Base-by-base conservation (phyloP, 768 basidiomycete species). In the Kwoniella heveanensis region DNA sequence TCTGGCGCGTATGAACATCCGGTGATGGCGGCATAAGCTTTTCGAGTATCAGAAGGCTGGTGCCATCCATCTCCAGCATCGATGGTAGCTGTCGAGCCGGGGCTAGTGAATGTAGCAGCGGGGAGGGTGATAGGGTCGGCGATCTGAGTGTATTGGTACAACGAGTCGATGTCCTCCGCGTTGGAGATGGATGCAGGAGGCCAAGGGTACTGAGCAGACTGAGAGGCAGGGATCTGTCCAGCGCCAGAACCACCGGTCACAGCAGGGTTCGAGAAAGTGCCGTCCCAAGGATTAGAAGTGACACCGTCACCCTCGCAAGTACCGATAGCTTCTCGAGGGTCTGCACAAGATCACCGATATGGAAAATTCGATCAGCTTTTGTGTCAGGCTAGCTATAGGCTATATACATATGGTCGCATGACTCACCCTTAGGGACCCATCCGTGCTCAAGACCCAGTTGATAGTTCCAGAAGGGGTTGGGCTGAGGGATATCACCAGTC, bases 371-470 rank as follows among this genome's bases (percentile, higher is more conserved):
- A n/a, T n/a, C n/a, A n/a, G n/a, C n/a, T 56, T 54, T 54, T 32
- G 56, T 54, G 90, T 36, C 13, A 36, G n/a, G n/a, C n/a, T n/a
- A n/a, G n/a, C n/a, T n/a, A n/a, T n/a, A n/a, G n/a, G n/a, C n/a
- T n/a, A n/a, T n/a, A n/a, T n/a, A n/a, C n/a, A n/a, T n/a, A n/a
- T n/a, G n/a, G n/a, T n/a, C n/a, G n/a, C 17, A 10, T 17, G 39
- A 44, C 39, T 44, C 39, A 44, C 39, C 39, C 6, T 73, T 83
- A 8, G 94, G 93, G 83, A 97, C 89, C 90, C 91, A 98, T 17
- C 92, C 93, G 30, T 96, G 82, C 69, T 90, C 81, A 36, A 95
- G 84, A 58, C 94, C 93, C 49, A 97, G 88, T 75, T 87, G 84
- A 82, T 99, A 99, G 27, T 90, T 90, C 95, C 95, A 99, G 56